These are phyloP conservation scores for Sporodiniella umbellata DNA, from an alignment of 371 early-diverging fungal genomes.

Conservation along the genomic window DNA sequence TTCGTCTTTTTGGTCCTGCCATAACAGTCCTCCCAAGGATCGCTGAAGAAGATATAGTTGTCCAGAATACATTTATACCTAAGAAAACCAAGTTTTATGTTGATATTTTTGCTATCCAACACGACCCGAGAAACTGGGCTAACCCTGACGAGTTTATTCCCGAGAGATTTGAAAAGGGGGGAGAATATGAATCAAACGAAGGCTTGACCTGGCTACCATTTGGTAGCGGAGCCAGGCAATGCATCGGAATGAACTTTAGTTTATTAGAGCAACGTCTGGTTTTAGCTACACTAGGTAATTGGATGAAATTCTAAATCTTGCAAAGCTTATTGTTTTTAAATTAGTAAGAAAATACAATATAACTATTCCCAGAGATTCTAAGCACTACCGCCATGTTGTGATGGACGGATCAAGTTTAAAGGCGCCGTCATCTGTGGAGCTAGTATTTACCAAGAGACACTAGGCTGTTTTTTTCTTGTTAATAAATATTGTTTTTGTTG, in stretches of 20 bases:
- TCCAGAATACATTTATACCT: constrained; percentile 7
- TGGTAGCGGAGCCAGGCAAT: constrained; percentile 49
- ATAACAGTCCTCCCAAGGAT: constrained; percentile 13
- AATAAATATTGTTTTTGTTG: too few relatives aligned
- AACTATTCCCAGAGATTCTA: constrained; percentile 6
- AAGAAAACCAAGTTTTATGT: constrained; percentile 9
- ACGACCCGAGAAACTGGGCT: constrained; percentile 35
- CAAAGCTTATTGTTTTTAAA: too few relatives aligned
- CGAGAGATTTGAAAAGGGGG: constrained; percentile 44
- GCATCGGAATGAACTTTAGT: constrained; percentile 59
- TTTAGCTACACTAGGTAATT: constrained; percentile 46
- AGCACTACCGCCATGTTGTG: background rate
- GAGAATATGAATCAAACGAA: constrained; percentile 20
- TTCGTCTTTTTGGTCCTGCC: constrained; percentile 9
- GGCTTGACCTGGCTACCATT: constrained; percentile 51
- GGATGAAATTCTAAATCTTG: too few relatives aligned
- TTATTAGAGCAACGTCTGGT: constrained; percentile 51
- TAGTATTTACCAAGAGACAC: background rate
- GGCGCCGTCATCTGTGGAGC: background rate
- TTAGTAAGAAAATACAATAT: too few relatives aligned
- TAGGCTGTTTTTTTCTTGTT: too few relatives aligned
- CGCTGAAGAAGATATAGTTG: constrained; percentile 5
- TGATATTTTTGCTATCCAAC: constrained; percentile 13
- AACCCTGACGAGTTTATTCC: constrained; percentile 48
- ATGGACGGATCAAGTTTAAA: background rate